A percentile compares a stretch with the other conserved stretches of the same genome.
Evolutionary conservation across 2,329 filamentous ascomycete species (phyloP).

Genomic region (Tolypocladium guangdongense): DNA sequence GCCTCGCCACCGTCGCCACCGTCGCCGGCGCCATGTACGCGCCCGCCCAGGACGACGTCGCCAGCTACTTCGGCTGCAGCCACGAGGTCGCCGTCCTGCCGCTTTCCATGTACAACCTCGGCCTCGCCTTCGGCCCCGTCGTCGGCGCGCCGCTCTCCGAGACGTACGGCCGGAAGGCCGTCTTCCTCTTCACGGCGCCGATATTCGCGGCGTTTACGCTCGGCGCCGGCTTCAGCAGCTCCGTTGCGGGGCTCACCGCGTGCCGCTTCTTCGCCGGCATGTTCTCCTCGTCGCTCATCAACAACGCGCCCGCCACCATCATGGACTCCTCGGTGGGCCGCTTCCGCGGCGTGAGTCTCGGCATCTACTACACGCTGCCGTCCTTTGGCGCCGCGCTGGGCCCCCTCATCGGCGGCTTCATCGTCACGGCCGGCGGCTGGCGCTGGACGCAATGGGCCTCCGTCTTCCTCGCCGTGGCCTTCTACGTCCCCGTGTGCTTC

Average conservation of each 20-base stretch:
- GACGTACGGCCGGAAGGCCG: constrained; percentile 47
- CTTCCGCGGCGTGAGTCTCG: constrained; percentile 46
- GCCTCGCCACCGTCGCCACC: constrained; percentile 49
- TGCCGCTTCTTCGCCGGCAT: constrained; percentile 58
- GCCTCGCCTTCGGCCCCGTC: constrained; percentile 41
- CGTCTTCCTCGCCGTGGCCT: constrained; percentile 29
- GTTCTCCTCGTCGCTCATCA: constrained; percentile 51
- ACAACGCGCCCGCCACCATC: constrained; percentile 51
- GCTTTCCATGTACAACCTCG: constrained; percentile 16
- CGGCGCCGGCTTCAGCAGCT: constrained; percentile 54
- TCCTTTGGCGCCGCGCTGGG: constrained; percentile 54
- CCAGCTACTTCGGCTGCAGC: constrained; percentile 7
- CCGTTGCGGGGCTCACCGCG: constrained; percentile 59
- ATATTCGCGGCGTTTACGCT: constrained; percentile 65
- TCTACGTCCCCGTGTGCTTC: constrained; percentile 48
- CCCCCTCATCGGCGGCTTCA: constrained; percentile 57
- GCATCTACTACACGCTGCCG: constrained; percentile 53
- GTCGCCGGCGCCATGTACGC: constrained; percentile 20
- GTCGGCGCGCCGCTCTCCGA: constrained; percentile 67
- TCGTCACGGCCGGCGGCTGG: constrained; percentile 55
- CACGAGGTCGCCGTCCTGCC: constrained; percentile 12
- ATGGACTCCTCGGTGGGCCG: constrained; percentile 46
- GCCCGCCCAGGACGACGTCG: constrained; percentile 13
- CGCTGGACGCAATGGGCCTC: constrained; percentile 38
- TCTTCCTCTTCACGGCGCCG: constrained; percentile 40